Base-by-base conservation (phyloP, 495 filamentous ascomycete genomes). In the Talaromyces borbonicus region DNA sequence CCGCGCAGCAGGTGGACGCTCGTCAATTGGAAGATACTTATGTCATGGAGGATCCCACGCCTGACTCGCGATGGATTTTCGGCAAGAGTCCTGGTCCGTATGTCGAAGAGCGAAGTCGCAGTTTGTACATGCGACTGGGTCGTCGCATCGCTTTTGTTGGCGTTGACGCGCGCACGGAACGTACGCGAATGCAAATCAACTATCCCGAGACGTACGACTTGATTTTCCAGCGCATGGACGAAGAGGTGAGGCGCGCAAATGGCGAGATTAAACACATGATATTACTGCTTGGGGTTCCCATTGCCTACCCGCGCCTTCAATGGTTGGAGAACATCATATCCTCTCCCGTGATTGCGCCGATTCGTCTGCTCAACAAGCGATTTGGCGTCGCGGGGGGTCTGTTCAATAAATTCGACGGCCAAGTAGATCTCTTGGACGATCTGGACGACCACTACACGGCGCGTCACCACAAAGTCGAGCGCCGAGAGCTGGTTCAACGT, bases 361-460 rank as follows among this genome's bases (percentile, higher is more conserved):
- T 97, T 52, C 85, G 87, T 32, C 81, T 97, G 52, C 58, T 95
- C 41, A 93, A 95, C 69, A 86, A 90, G 62, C 80, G 89, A 40
- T 90, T 97, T 54, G 90, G 90, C 40, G 60, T 93, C 39, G 86
- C 83, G 4, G 86, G 86, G 22, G 78, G 78, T 50, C 68, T 95
- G 15, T 95, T 97, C 75, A 95, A 97, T 62, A 77, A 83, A 40
- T 97, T 95, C 47, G 90, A 95, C 60, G 90, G 90, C 20, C 77
- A 79, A 51, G 80, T 93, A 9, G 90, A 97, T 70, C 71, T 95
- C 20, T 69, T 95, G 6, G 90, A 97, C 57, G 90, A 96, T 54
- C 71, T 96, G 14, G 90, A 95, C 57, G 90, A 95, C 58, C 90
- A 97, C 58, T 95, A 95, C 66, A 94, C 87, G 22, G 88, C 90